Evolutionary conservation across 164 flowering plant genomes (phyloP).

Genomic region (Brasenia schreberi): DNA sequence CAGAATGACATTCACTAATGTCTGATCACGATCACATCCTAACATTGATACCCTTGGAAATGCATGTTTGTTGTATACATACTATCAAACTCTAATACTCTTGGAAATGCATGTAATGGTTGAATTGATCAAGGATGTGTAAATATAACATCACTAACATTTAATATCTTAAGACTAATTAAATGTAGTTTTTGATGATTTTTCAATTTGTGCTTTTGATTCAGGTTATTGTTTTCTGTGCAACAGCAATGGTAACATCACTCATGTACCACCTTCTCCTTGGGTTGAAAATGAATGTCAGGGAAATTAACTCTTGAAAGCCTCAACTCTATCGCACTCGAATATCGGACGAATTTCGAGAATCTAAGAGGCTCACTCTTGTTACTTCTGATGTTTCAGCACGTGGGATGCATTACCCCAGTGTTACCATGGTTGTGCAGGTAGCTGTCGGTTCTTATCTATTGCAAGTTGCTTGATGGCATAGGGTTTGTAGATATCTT

Average conservation of each 20-base stretch:
- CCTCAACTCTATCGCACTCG: constrained; percentile 67
- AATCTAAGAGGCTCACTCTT: constrained; percentile 58
- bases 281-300: constrained; percentile 74
- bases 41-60: no score
- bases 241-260: constrained; percentile 85
- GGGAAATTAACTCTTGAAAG: constrained; percentile 83
- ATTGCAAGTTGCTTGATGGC: no score
- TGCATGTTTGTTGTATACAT: no score
- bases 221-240: constrained; percentile 86
- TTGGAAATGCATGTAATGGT: no score
- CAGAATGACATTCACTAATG: no score
- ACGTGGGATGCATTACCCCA: constrained; percentile 90
- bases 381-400: constrained; percentile 89
- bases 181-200: neutral
- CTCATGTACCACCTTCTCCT: constrained; percentile 56
- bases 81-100: no score
- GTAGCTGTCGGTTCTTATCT: constrained; percentile 18
- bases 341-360: constrained; percentile 73
- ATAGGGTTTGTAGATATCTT: no score
- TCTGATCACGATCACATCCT: no score
- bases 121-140: no score
- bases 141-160: no score
- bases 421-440: constrained; percentile 90
- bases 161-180: neutral
- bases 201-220: neutral